Percentiles rank a stretch among this genome's conserved stretches.
Conservation (phyloP, 345 rosid genomes). For the Firmiana major region DNA sequence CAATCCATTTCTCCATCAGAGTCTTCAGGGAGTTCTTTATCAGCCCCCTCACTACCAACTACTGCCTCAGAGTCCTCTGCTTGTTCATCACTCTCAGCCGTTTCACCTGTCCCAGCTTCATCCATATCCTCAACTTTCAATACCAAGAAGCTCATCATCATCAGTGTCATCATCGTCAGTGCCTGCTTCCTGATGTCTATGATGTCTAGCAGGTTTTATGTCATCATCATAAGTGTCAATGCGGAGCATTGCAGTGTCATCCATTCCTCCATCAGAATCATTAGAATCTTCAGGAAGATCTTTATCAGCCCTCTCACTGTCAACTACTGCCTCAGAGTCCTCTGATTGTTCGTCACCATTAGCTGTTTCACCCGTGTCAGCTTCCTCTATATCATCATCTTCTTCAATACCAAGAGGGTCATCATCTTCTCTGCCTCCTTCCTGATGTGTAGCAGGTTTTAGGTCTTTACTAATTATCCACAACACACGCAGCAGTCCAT, state of each 20-base stretch:
- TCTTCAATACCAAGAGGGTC: slow-evolving; percentile 71
- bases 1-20: slow-evolving; percentile 93
- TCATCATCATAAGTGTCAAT: slow-evolving; percentile 74
- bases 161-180: slow-evolving; percentile 49
- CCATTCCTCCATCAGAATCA: slow-evolving; percentile 86
- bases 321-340: slow-evolving; percentile 62
- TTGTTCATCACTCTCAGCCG: slow-evolving; percentile 70
- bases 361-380: slow-evolving; percentile 59
- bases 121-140: slow-evolving; percentile 77
- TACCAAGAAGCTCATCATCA: slow-evolving; percentile 68
- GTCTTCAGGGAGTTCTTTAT: slow-evolving; percentile 43
- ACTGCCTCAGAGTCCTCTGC: slow-evolving; percentile 74
- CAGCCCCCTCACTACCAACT: slow-evolving; percentile 42
- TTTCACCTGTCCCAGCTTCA: slow-evolving; percentile 65
- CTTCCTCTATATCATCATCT: slow-evolving; percentile 74
- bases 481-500: slow-evolving; percentile 75
- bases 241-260: slow-evolving; percentile 95
- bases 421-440: slow-evolving; percentile 55
- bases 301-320: slow-evolving; percentile 39
- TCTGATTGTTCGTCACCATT: slow-evolving; percentile 77
- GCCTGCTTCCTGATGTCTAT: slow-evolving; percentile 40
- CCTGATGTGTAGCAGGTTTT: slow-evolving; percentile 80
- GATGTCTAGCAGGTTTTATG: slow-evolving; percentile 86
- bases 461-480: slow-evolving; percentile 82
- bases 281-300: slow-evolving; percentile 57